Percentiles rank a stretch among this genome's conserved stretches.
Conservation (phyloP, 2,329 filamentous ascomycete species). For the Epichloe glyceriae region DNA sequence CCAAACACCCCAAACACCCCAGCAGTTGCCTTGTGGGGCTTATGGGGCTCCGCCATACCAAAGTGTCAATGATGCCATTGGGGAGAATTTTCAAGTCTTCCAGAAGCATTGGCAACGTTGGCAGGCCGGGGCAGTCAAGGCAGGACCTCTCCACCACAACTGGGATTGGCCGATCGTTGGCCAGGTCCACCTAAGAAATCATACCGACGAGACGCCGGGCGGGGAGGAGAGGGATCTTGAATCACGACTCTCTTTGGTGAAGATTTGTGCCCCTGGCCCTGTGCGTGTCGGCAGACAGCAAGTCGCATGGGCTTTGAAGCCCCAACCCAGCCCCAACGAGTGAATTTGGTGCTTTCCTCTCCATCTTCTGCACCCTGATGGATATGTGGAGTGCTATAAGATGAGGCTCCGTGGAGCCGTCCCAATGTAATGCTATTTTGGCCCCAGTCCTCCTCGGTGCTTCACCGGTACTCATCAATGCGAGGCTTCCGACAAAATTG, state of each 20-base stretch:
- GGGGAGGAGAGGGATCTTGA: conserved; percentile 3
- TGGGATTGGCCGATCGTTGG: conserved; percentile 14
- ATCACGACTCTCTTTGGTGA: neutral
- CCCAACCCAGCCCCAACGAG: neutral
- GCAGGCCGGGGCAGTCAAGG: too few species aligned
- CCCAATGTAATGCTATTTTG: conserved; percentile 4
- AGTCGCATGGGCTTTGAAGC: neutral
- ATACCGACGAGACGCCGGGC: conserved; percentile 16
- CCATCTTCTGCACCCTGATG: neutral
- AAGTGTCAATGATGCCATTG: conserved; percentile 12
- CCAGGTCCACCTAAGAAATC: neutral
- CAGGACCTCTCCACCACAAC: conserved; percentile 10
- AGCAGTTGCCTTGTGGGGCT: neutral
- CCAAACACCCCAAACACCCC: neutral
- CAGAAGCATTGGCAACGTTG: conserved; percentile 13
- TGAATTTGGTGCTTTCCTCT: neutral
- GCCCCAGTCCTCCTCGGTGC: conserved; percentile 18
- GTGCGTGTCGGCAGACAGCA: neutral
- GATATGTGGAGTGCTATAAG: neutral
- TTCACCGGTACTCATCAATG: conserved; percentile 9
- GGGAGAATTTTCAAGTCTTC: conserved; percentile 15
- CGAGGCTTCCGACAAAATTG: conserved; percentile 7
- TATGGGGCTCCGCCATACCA: neutral
- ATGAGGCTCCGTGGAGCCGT: conserved; percentile 4
- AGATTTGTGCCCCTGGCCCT: neutral